Conservation (phyloP, 306 rosid genomes). For the Vigna trinervia region DNA sequence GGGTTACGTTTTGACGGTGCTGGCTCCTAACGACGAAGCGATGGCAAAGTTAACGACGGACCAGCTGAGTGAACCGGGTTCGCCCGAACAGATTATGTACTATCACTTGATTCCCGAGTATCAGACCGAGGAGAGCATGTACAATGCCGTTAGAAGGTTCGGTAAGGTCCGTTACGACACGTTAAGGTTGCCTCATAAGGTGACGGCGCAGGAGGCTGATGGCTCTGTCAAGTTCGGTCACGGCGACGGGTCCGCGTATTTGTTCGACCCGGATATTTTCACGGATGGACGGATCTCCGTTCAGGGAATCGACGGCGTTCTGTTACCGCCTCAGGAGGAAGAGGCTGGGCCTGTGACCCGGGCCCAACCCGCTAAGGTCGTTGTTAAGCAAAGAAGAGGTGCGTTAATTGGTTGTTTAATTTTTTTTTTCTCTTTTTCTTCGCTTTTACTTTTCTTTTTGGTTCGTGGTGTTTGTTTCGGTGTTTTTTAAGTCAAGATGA, state of each 20-base stretch:
- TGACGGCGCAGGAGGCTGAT: constrained; percentile 76
- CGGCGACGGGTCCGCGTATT: constrained; percentile 72
- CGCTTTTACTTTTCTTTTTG: constrained; percentile 7
- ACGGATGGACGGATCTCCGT: constrained; percentile 85
- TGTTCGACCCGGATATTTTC: constrained; percentile 85
- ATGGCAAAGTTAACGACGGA: constrained; percentile 87
- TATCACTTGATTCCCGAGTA: constrained; percentile 82
- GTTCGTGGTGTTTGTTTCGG: constrained; percentile 38
- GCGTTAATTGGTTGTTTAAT: constrained; percentile 39
- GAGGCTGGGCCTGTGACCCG: constrained; percentile 43
- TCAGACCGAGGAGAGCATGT: constrained; percentile 91
- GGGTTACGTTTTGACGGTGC: constrained; percentile 75
- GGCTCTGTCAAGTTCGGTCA: constrained; percentile 83
- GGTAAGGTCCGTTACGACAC: constrained; percentile 79
- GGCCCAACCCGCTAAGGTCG: constrained; percentile 64
- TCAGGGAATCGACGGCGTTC: constrained; percentile 82
- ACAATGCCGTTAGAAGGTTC: constrained; percentile 79
- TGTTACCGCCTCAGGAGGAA: constrained; percentile 63
- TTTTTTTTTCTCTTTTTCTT: background rate
- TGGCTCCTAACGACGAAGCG: constrained; percentile 87
- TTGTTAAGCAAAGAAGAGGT: constrained; percentile 78
- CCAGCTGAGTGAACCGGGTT: constrained; percentile 89
- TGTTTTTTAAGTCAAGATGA: constrained; percentile 43
- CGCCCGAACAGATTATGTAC: constrained; percentile 86
- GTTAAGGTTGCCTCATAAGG: constrained; percentile 71